Base-by-base conservation (phyloP, 805 yeast species). In the Schizosaccharomyces cryophilus region DNA sequence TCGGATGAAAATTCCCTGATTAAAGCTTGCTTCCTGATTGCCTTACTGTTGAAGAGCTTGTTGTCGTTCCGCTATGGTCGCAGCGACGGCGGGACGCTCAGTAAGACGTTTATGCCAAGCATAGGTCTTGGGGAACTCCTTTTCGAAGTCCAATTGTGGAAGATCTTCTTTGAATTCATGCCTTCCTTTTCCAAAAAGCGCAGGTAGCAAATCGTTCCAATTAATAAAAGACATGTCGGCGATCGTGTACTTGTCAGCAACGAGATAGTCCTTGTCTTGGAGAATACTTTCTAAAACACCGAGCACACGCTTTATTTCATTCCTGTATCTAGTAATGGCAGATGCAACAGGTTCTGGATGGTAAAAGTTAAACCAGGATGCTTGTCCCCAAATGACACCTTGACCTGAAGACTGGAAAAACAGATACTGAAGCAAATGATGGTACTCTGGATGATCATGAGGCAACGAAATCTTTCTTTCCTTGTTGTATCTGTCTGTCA, bases 141-240 rank as follows among this genome's bases (percentile, higher is more conserved):
- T n/a, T n/a, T n/a, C n/a, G n/a, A n/a, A n/a, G n/a, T n/a, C 54
- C 15, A 47, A 19, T n/a, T 47, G 54, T 13, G 54, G 54, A 47
- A 47, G 19, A 6, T 47, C 21, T 11, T 47, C 54, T 7, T 47
- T n/a, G 21, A 11, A 47, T 47, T 11, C 15, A 47, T 13, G n/a
- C 21, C n/a, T 47, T n/a, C 54, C 54, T 47, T 47, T n/a, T 7
- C 54, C 54, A 19, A 47, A 47, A 47, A 47, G 15, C 15, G 9
- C 21, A 7, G 21, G 9, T 7, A 47, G 54, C 21, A 13, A 7
- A n/a, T 47, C 7, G 54, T 47, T 47, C 95, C 95, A 86, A 38
- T 94, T 90, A 31, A 86, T 90, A 73, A 86, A 86, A n/a, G 88
- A 81, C 67, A 86, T 73, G 71, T 86, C 95, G 2, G 95, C 95